These are phyloP conservation scores for Nicotiana obtusifolia DNA, from an alignment of 257 asterid species.

Conservation along the genomic window DNA sequence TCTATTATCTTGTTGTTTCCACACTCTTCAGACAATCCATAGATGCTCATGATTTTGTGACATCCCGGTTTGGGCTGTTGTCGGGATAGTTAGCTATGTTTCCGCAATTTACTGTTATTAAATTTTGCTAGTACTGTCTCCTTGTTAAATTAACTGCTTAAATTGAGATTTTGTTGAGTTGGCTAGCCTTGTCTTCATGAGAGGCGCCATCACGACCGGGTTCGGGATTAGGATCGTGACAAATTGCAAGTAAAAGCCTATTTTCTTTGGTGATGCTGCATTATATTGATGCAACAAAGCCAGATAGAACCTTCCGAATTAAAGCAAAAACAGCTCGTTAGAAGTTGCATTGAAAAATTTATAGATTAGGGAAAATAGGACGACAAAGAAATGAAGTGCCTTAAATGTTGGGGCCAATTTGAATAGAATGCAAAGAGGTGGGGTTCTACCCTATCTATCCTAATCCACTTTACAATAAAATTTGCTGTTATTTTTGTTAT, in stretches of 20 bases:
- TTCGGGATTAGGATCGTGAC: no score
- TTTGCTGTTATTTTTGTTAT: neutral
- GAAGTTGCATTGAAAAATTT: neutral
- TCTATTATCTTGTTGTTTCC: no score
- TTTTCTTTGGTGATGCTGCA: neutral
- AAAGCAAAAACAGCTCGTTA: neutral
- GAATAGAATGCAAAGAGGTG: neutral
- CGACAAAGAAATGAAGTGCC: neutral
- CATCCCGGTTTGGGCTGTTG: no score
- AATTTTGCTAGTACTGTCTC: no score
- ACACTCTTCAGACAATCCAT: no score
- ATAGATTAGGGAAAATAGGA: neutral
- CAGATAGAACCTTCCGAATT: neutral
- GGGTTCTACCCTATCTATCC: neutral
- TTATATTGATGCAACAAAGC: neutral
- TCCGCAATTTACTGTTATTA: no score
- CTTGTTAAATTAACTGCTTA: no score
- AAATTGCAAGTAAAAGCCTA: neutral
- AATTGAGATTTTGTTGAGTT: no score
- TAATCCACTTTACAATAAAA: neutral
- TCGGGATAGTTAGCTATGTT: no score
- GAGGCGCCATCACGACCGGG: no score
- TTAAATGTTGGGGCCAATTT: constrained; percentile 6
- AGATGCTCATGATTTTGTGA: no score
- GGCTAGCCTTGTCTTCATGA: no score